Base-by-base conservation (phyloP, 495 filamentous ascomycete genomes). In the Penicillium coprophilum region DNA sequence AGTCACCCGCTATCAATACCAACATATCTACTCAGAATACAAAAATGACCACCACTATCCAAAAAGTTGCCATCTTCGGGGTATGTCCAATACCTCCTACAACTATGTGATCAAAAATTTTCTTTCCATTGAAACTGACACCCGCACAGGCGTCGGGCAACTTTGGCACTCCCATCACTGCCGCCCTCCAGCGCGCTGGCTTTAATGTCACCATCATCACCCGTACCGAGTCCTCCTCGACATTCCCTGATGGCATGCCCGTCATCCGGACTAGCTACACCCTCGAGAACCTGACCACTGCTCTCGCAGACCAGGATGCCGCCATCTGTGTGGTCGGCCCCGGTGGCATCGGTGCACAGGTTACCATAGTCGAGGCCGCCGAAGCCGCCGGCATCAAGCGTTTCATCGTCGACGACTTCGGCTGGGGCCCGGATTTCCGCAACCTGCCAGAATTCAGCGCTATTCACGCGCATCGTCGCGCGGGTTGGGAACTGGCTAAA, bases 301-400 rank as follows among this genome's bases (percentile, higher is more conserved):
- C 78, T 5, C 67, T 88, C 28, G 38, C 59, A 1, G 79, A 75
- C 20, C 79, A 84, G 48, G 85, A 87, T 59, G 80, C 83, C 1
- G 75, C 85, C 2, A 74, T 88, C 31, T 84, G 79, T 21, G 64
- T 77, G 10, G 61, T 87, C 19, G 75, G 71, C 27, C 64, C 65
- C 4, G 27, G 49, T 0, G 76, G 63, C 3, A 32, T 81, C 40
- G 46, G 32, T 7, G 60, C 55, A 0, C 82, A 87, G 59, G 67
- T 57, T 11, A 46, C 54, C 1, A 70, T 85, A 27, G 74, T 87
- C 20, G 82, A 88, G 55, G 85, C 84, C 2, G 79, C 82, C 1
- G 58, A 82, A 28, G 76, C 77, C 0, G 85, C 80, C 3, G 80
- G 82, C 19, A 81, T 87, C 1, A 77, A 77, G 62, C 78, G 84